These are phyloP conservation scores for Yamadazyma tumulicola DNA, from an alignment of 805 yeast species.

Conservation along the genomic window DNA sequence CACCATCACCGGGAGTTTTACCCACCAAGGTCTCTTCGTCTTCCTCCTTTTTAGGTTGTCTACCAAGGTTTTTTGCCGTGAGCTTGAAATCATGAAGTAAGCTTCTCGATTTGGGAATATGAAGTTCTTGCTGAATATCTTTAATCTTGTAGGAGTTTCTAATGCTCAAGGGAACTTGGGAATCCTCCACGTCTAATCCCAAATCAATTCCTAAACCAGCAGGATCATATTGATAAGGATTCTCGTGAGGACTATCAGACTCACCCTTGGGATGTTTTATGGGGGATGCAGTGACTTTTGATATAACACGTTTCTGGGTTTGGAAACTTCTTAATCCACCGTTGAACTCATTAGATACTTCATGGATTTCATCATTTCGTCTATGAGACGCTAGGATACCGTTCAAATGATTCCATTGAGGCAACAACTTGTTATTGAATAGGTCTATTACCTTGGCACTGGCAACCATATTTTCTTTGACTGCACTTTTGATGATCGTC, in stretches of 20 bases:
- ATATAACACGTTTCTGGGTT: constrained; percentile 7
- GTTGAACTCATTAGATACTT: constrained; percentile 1
- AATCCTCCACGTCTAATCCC: constrained; percentile 23
- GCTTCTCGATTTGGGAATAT: constrained; percentile 7
- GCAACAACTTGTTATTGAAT: constrained; percentile 24
- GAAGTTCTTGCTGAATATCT: constrained; percentile 15
- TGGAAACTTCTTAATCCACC: constrained; percentile 18
- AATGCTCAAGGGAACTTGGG: constrained; percentile 31
- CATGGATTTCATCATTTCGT: constrained; percentile 3
- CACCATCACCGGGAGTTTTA: constrained; percentile 8
- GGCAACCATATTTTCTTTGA: constrained; percentile 35
- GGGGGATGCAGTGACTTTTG: constrained; percentile 6
- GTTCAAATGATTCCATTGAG: constrained; percentile 24
- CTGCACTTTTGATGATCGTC: constrained; percentile 30
- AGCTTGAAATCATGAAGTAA: constrained; percentile 10
- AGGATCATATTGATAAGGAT: constrained; percentile 3
- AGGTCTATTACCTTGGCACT: constrained; percentile 20
- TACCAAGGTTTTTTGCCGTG: constrained; percentile 1
- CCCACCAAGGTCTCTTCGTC: constrained; percentile 15
- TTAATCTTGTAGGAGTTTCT: constrained; percentile 26
- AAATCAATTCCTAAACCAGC: constrained; percentile 31
- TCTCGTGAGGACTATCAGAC: no score
- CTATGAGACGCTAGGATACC: constrained; percentile 6
- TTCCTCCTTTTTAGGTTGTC: constrained; percentile 10
- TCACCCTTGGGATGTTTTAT: constrained; percentile 1